Conservation (phyloP, 345 rosid genomes). For the Citrus maxima region DNA sequence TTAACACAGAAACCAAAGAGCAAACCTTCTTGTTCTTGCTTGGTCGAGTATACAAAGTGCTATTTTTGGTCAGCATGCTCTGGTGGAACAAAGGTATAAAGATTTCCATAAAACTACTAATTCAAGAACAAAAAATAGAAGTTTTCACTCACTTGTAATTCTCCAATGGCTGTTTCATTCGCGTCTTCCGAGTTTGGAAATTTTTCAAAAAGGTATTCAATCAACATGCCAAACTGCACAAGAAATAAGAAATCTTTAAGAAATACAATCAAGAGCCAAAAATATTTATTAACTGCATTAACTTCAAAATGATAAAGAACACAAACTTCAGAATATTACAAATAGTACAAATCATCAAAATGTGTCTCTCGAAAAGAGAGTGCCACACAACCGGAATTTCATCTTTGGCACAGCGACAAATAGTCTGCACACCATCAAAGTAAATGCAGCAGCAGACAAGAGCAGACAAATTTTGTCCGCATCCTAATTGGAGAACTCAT, state of each 20-base stretch:
- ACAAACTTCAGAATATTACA: background rate
- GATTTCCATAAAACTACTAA: background rate
- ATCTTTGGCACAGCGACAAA: background rate
- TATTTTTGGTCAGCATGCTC: background rate
- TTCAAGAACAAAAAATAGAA: conserved; percentile 14
- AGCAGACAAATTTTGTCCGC: background rate
- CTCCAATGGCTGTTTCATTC: conserved; percentile 78
- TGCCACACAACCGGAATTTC: background rate
- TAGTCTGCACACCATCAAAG: background rate
- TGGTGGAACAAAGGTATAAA: too few species aligned
- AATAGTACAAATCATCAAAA: background rate
- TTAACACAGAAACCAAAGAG: background rate
- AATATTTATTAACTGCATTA: background rate
- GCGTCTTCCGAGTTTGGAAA: conserved; percentile 66
- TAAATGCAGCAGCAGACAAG: background rate
- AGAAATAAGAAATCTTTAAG: conserved; percentile 9
- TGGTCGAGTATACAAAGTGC: background rate
- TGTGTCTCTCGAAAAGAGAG: background rate
- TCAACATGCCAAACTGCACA: conserved; percentile 95
- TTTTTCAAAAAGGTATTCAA: conserved; percentile 83
- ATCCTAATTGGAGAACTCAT: background rate
- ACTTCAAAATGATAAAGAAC: background rate
- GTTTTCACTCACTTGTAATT: conserved; percentile 68
- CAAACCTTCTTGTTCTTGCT: background rate
- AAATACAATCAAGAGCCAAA: background rate